Percentiles rank a stretch among this genome's conserved stretches.
These are phyloP conservation scores for Clavariopsis aquatica DNA, from an alignment of 495 filamentous ascomycete species.

Conservation along the genomic window DNA sequence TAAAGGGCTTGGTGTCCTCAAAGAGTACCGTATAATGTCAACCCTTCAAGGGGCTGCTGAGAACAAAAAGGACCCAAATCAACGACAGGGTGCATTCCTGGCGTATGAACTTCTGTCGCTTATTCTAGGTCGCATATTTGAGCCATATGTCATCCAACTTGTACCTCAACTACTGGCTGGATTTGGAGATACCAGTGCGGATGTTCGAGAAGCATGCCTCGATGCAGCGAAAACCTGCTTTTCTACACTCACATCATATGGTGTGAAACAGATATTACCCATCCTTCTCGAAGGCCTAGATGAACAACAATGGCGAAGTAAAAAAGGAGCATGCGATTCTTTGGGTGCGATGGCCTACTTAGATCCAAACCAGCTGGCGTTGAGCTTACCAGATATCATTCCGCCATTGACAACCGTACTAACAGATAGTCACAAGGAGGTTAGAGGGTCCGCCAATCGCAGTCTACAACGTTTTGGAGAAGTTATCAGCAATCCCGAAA, in stretches of 20 bases:
- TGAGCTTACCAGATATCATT: slow-evolving; percentile 92
- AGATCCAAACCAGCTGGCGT: slow-evolving; percentile 88
- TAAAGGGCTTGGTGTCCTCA: slow-evolving; percentile 75
- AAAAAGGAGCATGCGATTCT: slow-evolving; percentile 95
- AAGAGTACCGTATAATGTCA: slow-evolving; percentile 82
- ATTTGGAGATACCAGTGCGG: slow-evolving; percentile 83
- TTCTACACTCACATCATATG: slow-evolving; percentile 87
- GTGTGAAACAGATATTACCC: slow-evolving; percentile 90
- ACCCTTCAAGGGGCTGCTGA: slow-evolving; percentile 75
- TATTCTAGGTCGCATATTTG: slow-evolving; percentile 83
- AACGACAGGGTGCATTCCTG: slow-evolving; percentile 84
- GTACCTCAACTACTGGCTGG: slow-evolving; percentile 85
- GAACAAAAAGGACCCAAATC: slow-evolving; percentile 86
- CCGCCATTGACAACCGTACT: slow-evolving; percentile 89
- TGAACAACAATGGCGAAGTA: slow-evolving; percentile 94
- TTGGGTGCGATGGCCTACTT: slow-evolving; percentile 98
- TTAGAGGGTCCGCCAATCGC: slow-evolving; percentile 85
- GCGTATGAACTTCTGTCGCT: slow-evolving; percentile 87
- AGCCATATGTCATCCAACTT: slow-evolving; percentile 94
- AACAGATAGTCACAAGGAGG: slow-evolving; percentile 98
- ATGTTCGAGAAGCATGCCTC: slow-evolving; percentile 89
- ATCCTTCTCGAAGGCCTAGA: slow-evolving; percentile 90
- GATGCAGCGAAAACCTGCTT: slow-evolving; percentile 95
- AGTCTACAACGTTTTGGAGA: slow-evolving; percentile 97
- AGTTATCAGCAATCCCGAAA: slow-evolving; percentile 96